Percentiles rank a stretch among this genome's conserved stretches.
phyloP scores from a whole-genome alignment of 345 rosid species.

The Citrus cavaleriei region DNA sequence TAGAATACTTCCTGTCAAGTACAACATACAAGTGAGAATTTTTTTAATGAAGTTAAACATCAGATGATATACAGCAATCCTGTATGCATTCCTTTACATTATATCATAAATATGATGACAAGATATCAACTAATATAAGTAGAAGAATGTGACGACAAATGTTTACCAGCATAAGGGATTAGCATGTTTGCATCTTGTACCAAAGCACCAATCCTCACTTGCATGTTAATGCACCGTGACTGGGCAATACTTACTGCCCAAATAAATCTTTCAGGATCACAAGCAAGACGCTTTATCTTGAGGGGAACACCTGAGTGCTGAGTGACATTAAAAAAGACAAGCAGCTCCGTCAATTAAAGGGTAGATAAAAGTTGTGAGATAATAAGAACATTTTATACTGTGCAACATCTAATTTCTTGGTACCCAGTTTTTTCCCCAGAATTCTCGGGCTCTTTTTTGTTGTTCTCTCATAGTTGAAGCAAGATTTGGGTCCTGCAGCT shows the following conservation, averaged over 20 bases:
- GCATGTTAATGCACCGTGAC: slow-evolving; percentile 75
- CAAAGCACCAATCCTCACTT: slow-evolving; percentile 78
- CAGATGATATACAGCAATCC: background rate
- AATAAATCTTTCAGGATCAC: slow-evolving; percentile 69
- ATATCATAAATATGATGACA: background rate
- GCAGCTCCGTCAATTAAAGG: slow-evolving; percentile 10
- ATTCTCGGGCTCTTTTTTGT: slow-evolving; percentile 60
- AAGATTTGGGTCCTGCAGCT: slow-evolving; percentile 84
- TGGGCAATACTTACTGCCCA: slow-evolving; percentile 94
- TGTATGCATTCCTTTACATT: background rate
- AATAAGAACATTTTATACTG: slow-evolving; percentile 5
- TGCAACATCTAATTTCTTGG: background rate
- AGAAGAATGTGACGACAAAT: slow-evolving; percentile 1
- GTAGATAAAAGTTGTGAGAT: background rate
- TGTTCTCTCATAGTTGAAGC: slow-evolving; percentile 72
- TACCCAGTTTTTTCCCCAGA: slow-evolving; percentile 97
- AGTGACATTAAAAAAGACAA: slow-evolving; percentile 4
- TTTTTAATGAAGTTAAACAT: background rate
- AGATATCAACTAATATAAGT: background rate
- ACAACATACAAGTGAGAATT: background rate
- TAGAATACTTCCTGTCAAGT: background rate
- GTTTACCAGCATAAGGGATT: slow-evolving; percentile 88
- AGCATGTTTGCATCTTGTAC: slow-evolving; percentile 87
- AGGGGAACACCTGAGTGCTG: slow-evolving; percentile 86
- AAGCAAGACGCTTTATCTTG: slow-evolving; percentile 85